Evolutionary conservation across 345 rosid genomes (phyloP).

Genomic region (Microthlaspi erraticum): DNA sequence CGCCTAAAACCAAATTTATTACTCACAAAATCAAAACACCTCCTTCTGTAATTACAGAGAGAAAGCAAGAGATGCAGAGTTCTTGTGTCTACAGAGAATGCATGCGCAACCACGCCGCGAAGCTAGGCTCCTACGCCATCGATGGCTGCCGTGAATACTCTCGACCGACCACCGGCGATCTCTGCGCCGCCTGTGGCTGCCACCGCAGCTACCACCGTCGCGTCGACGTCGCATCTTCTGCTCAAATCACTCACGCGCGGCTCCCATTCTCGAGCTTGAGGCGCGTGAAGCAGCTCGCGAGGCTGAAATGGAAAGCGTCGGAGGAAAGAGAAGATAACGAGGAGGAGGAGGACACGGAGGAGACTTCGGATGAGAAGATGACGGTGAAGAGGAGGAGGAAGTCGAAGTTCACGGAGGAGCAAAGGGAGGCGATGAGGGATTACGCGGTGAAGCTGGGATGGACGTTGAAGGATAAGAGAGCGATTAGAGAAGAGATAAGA

Average conservation of each 20-base stretch:
- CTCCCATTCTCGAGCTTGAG: conserved; percentile 41
- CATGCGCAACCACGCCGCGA: conserved; percentile 90
- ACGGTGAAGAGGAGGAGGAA: conserved; percentile 37
- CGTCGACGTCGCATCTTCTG: conserved; percentile 21
- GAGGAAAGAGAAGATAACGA: not conserved
- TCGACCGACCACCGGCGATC: conserved; percentile 48
- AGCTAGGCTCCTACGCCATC: conserved; percentile 75
- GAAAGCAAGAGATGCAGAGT: conserved; percentile 40
- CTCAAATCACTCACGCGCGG: conserved; percentile 28
- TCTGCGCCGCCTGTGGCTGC: conserved; percentile 91
- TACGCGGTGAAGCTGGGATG: conserved; percentile 50
- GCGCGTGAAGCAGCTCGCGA: conserved; percentile 46
- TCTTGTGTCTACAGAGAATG: conserved; percentile 66
- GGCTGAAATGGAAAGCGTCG: conserved; percentile 37
- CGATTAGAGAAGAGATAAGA: conserved; percentile 41
- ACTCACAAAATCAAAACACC: conserved; percentile 3
- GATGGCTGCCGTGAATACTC: conserved; percentile 91
- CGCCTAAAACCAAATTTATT: conserved; percentile 26
- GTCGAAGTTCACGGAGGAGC: conserved; percentile 47
- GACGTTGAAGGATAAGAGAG: conserved; percentile 49
- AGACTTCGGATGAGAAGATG: conserved; percentile 41
- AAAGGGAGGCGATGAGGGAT: conserved; percentile 45
- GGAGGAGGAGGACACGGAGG: conserved; percentile 30
- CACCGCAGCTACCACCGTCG: conserved; percentile 96
- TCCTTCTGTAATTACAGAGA: conserved; percentile 15